Evolutionary conservation across 441 rosid species (phyloP).

Genomic region (Jatropha multifida): DNA sequence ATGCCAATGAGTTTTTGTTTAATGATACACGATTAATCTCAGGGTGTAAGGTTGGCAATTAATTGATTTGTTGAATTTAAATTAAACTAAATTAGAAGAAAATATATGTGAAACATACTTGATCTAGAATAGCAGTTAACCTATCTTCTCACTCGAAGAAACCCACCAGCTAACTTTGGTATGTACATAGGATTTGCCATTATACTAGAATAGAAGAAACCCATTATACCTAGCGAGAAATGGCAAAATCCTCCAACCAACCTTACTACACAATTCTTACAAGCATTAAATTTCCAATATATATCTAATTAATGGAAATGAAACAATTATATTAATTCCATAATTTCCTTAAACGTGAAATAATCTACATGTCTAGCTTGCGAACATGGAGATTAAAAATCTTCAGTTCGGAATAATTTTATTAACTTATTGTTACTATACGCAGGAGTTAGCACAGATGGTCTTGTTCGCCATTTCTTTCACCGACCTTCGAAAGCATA

Average conservation of each 20-base stretch:
- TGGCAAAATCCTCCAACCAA: slow-evolving; percentile 14
- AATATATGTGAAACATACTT: not conserved
- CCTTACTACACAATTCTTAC: slow-evolving; percentile 4
- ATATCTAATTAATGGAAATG: not conserved
- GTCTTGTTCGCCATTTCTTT: slow-evolving; percentile 87
- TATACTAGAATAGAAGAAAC: slow-evolving; percentile 13
- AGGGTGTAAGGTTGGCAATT: too few relatives aligned
- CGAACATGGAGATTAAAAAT: too few relatives aligned
- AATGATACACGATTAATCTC: too few relatives aligned
- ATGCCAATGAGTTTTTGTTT: too few relatives aligned
- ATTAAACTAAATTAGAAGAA: not conserved
- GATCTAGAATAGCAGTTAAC: slow-evolving; percentile 2
- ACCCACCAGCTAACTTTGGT: slow-evolving; percentile 12
- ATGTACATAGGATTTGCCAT: not conserved
- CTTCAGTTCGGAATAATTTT: not conserved
- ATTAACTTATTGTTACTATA: not conserved
- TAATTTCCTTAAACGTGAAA: too few relatives aligned
- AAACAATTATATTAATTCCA: not conserved
- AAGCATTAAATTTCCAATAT: slow-evolving; percentile 11
- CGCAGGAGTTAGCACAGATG: slow-evolving; percentile 87
- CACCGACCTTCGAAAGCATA: slow-evolving; percentile 97
- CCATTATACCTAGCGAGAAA: slow-evolving; percentile 11
- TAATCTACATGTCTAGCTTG: too few relatives aligned
- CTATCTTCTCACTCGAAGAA: slow-evolving; percentile 1
- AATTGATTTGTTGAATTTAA: too few relatives aligned